These are phyloP conservation scores for Clonostachys byssicola DNA, from an alignment of 2,329 filamentous ascomycete species.

Conservation along the genomic window DNA sequence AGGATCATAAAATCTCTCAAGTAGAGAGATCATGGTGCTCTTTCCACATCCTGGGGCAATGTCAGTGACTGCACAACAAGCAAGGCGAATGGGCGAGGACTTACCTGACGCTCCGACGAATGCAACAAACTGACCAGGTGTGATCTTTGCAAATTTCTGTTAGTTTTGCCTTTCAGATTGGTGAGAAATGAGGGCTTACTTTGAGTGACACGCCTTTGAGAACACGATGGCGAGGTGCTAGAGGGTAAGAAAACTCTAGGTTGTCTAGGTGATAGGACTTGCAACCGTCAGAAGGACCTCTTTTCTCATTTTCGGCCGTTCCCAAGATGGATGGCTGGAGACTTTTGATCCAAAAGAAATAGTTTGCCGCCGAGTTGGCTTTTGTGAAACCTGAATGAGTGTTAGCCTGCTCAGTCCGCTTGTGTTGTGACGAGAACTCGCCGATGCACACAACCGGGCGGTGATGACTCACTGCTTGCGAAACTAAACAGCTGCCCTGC, in stretches of 20 bases:
- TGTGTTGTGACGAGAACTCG: conserved; percentile 35
- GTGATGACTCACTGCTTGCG: no score
- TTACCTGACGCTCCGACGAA: conserved; percentile 40
- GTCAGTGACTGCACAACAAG: no score
- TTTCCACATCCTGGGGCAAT: conserved; percentile 50
- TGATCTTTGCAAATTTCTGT: conserved; percentile 29
- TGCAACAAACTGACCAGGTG: conserved; percentile 43
- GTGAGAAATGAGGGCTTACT: no score
- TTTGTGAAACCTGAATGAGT: conserved; percentile 30
- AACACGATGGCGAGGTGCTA: conserved; percentile 24
- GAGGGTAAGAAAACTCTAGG: conserved; percentile 55
- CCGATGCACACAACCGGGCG: conserved; percentile 13
- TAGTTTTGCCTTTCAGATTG: no score
- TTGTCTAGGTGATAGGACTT: conserved; percentile 41
- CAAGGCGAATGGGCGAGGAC: no score
- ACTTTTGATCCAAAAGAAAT: conserved; percentile 35
- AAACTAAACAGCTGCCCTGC: no score
- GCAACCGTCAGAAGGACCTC: conserved; percentile 12
- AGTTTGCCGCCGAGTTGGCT: conserved; percentile 40
- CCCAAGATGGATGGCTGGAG: conserved; percentile 19
- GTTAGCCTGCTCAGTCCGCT: conserved; percentile 35
- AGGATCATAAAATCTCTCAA: conserved; percentile 39
- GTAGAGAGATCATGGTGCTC: conserved; percentile 51
- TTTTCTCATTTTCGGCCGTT: conserved; percentile 12
- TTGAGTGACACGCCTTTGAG: conserved; percentile 17